phyloP scores from a whole-genome alignment of 176 grass and related monocot species.

The Oryza coarctata region DNA sequence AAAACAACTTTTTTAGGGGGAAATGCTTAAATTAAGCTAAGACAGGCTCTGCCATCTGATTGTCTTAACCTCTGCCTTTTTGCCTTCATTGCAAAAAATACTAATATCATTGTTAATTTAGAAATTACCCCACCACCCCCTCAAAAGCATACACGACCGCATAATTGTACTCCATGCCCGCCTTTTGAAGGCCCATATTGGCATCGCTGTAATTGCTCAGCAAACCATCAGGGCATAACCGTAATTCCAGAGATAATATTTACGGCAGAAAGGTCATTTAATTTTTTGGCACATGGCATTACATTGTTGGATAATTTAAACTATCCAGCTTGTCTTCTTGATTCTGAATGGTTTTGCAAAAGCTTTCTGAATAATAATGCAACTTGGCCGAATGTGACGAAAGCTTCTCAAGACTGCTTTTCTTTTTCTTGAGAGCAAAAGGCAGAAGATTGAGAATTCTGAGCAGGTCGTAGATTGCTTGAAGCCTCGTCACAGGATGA shows the following conservation, averaged over 20 bases:
- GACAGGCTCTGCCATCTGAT: conserved; percentile 53
- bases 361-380: not conserved
- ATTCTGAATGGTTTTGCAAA: conserved; percentile 6
- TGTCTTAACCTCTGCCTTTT: conserved; percentile 33
- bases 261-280: not conserved
- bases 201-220: conserved; percentile 26
- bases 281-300: conserved; percentile 26
- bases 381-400: conserved; percentile 14
- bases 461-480: not conserved
- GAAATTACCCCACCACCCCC: conserved; percentile 52
- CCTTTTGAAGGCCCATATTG: conserved; percentile 50
- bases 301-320: conserved; percentile 33
- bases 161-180: conserved; percentile 48
- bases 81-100: conserved; percentile 17
- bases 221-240: not conserved
- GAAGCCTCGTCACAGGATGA: conserved; percentile 9
- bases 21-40: conserved; percentile 30
- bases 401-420: not conserved
- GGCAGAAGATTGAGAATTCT: not conserved
- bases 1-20: conserved; percentile 7
- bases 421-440: not conserved
- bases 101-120: conserved; percentile 15
- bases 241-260: not conserved
- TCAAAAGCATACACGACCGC: conserved; percentile 74
- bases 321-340: conserved; percentile 36